Base-by-base conservation (phyloP, 1,139 yeast species). In the Nakaseomyces kungkrabaensis region DNA sequence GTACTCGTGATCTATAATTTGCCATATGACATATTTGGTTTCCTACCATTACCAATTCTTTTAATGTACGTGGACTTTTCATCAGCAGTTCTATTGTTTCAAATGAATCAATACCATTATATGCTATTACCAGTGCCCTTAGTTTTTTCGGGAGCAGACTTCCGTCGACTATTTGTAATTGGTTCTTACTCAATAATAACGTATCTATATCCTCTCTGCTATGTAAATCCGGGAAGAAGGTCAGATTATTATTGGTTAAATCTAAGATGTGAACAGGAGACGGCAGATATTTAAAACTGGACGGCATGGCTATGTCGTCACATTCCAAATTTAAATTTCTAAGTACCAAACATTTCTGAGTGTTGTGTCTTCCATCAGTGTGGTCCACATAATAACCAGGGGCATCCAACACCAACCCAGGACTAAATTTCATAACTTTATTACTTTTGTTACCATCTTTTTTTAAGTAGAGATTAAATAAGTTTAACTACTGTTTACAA, bases 1-100 rank as follows among this genome's bases (percentile, higher is more conserved):
- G 71, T 3, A 81, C 63, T 60, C 78, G 77, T 11, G 70, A 57
- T 49, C 96, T 70, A 62, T 88, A 89, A 58, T 83, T 63, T 24
- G 74, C 71, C n/a, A 69, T 58, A 24, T 68, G 60, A 1, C 78
- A 66, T 0, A 88, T 72, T 0, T 86, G 86, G 59, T 88, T 89
- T 1, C 82, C 86, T 2, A 66, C 53, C 27, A 89, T 62, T 3
- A 77, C 68, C 40, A 90, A 61, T 51, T 74, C 73, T 38, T 72
- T 51, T 34, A 65, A 43, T 0, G 59, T 51, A 25, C 45, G 51
- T 1, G 68, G 68, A 24, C 61, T 54, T 22, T 43, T 45, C 17
- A 51, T 47, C 36, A 63, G 44, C 1, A 57, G 59, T 9, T 53
- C 45, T 11, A 65, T 43, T 13, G 58, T 61, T 27, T 50, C 55